These are phyloP conservation scores for Yamadazyma friedrichii DNA, from an alignment of 1,139 yeast genomes.

Conservation along the genomic window DNA sequence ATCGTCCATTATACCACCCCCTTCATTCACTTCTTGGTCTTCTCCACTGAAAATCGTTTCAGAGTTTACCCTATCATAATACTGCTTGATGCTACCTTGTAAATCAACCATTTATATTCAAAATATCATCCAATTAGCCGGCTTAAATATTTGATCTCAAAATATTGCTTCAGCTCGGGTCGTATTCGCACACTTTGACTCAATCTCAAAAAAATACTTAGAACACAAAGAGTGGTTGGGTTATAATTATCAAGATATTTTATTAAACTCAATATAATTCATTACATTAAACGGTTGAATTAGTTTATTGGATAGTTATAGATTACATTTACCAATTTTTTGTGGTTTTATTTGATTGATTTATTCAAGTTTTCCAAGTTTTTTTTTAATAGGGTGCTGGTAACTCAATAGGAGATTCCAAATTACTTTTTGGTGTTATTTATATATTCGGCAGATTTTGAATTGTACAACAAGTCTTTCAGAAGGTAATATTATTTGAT, in stretches of 20 bases:
- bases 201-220: too few relatives aligned
- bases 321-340: too few relatives aligned
- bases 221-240: too few relatives aligned
- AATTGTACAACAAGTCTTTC: too few relatives aligned
- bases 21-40: background rate
- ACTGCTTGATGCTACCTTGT: too few relatives aligned
- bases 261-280: too few relatives aligned
- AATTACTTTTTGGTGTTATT: background rate
- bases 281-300: background rate
- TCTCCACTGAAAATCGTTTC: background rate
- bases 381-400: slow-evolving; percentile 2
- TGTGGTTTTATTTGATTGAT: too few relatives aligned
- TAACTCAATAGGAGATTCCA: background rate
- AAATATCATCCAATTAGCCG: background rate
- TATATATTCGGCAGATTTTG: background rate
- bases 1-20: slow-evolving; percentile 23
- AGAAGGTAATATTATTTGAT: too few relatives aligned
- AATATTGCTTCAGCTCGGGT: background rate
- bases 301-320: background rate
- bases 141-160: background rate
- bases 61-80: too few relatives aligned
- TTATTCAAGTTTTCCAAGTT: too few relatives aligned
- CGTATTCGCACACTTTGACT: background rate
- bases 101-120: too few relatives aligned
- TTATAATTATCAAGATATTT: too few relatives aligned